These are phyloP conservation scores for Solanum paucissectum DNA, from an alignment of 257 asterid species.

Conservation along the genomic window DNA sequence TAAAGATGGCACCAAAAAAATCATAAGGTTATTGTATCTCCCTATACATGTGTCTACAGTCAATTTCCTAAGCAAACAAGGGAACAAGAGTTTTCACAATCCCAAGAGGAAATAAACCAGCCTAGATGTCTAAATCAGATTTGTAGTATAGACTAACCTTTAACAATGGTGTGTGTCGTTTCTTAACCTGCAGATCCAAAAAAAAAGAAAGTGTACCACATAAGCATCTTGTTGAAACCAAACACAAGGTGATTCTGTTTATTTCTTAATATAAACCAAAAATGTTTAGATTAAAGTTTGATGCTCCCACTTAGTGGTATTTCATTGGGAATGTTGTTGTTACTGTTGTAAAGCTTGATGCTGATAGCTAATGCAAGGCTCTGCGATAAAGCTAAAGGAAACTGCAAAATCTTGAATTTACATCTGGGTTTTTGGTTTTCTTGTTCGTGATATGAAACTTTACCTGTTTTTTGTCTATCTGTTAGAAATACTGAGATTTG, in stretches of 20 bases:
- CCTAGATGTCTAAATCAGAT: background rate
- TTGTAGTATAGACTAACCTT: constrained; percentile 31
- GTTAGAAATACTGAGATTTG: background rate
- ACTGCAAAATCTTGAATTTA: background rate
- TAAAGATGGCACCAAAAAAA: background rate
- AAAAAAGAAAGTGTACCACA: background rate
- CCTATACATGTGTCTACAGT: background rate
- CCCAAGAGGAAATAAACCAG: background rate
- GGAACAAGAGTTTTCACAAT: background rate
- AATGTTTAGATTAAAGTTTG: background rate
- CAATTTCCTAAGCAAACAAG: background rate
- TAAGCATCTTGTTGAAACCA: background rate
- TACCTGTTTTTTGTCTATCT: background rate
- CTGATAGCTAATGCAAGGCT: background rate
- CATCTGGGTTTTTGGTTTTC: background rate
- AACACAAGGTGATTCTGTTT: background rate
- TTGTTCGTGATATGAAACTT: background rate
- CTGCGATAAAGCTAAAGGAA: background rate
- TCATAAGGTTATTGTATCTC: background rate
- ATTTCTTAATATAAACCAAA: background rate
- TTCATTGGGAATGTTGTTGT: background rate
- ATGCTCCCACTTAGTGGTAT: background rate
- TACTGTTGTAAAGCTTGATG: background rate
- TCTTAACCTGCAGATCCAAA: constrained; percentile 55
- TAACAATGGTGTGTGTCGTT: constrained; percentile 65